Evolutionary conservation across 345 rosid species (phyloP), one percentile per base, ranked within the genome.

Genomic region (Hirschfeldia incana): DNA sequence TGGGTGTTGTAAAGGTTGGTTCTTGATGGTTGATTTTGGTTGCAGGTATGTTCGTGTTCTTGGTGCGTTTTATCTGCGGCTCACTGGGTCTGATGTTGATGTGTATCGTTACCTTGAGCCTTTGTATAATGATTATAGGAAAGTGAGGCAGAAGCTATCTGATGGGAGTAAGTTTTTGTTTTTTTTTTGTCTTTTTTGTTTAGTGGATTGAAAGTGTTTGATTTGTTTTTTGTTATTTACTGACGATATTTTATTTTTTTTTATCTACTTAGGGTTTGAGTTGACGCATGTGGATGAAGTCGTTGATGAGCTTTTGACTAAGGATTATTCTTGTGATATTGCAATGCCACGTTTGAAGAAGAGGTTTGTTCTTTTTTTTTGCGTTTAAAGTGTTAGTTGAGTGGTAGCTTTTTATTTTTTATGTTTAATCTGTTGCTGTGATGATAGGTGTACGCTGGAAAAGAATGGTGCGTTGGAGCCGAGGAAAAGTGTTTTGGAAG

Each of bases 401-500:
- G 10, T 15, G 6, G 27, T 76, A 21, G 29, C 69, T 46, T 76
- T 44, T 66, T 9, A 71, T 33, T 66, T 9, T n/a, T 65, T 11
- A 34, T n/a, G 15, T 70, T 74, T 34, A 28, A 67, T 57, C 13
- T 53, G 60, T 53, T 53, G 7, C 0, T 53, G 27, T 83, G 42
- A 73, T 27, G 21, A 64, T 83, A 91, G 96, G 81, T 89, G 87
- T 94, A 96, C 85, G 79, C 91, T 93, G 21, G 97, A 96, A 76
- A 85, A 93, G 39, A 76, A 81, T 78, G 88, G 89, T 78, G 32
- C 79, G 6, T 83, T 96, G 65, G 98, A 96, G 67, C 92, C 87
- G 4, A 86, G 97, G 75, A 93, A 88, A 78, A 93, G 98, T 76
- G 97, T 94, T 58, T 72, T 95, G 82, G 99, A 93, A 82, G 99